A percentile compares a stretch with the other conserved stretches of the same genome.
phyloP scores from a whole-genome alignment of 2,329 filamentous ascomycete species.

The Epichloe coenophiala region DNA sequence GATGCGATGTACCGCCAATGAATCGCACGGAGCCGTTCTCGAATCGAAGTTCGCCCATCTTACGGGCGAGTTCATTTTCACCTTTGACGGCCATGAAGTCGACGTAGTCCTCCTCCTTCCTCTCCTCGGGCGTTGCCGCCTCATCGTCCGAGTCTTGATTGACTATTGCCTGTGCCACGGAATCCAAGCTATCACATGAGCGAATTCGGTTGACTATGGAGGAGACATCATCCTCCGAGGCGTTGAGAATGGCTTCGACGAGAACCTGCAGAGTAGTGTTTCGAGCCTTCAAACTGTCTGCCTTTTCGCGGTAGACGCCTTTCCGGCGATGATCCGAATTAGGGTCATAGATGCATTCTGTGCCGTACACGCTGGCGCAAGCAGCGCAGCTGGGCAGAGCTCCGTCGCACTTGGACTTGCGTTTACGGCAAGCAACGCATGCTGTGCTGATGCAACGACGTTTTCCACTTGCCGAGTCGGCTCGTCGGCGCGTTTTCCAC shows the following conservation, averaged over 20 bases:
- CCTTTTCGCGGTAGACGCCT: slow-evolving; percentile 90
- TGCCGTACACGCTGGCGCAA: slow-evolving; percentile 88
- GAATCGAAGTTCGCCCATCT: slow-evolving; percentile 81
- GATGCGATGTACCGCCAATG: slow-evolving; percentile 85
- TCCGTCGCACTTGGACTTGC: slow-evolving; percentile 85
- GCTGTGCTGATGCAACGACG: slow-evolving; percentile 73
- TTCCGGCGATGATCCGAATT: slow-evolving; percentile 94
- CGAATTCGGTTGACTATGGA: slow-evolving; percentile 76
- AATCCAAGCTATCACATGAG: slow-evolving; percentile 59
- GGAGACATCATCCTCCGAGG: slow-evolving; percentile 72
- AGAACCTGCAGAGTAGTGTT: slow-evolving; percentile 85
- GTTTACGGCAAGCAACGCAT: slow-evolving; percentile 64
- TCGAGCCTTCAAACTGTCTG: slow-evolving; percentile 74
- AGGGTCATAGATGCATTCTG: slow-evolving; percentile 86
- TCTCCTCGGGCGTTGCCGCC: slow-evolving; percentile 20
- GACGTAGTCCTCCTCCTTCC: slow-evolving; percentile 26
- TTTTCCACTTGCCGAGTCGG: slow-evolving; percentile 42
- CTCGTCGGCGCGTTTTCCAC: slow-evolving; percentile 38
- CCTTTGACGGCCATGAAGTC: slow-evolving; percentile 31
- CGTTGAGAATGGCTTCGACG: slow-evolving; percentile 84
- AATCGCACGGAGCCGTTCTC: slow-evolving; percentile 83
- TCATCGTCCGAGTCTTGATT: slow-evolving; percentile 22
- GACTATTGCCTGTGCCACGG: slow-evolving; percentile 39
- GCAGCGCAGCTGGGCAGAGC: slow-evolving; percentile 84
- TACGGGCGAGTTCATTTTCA: slow-evolving; percentile 75